Evolutionary conservation across 306 rosid genomes (phyloP), one percentile per base, ranked within the genome.

Genomic region (Urtica urens): DNA sequence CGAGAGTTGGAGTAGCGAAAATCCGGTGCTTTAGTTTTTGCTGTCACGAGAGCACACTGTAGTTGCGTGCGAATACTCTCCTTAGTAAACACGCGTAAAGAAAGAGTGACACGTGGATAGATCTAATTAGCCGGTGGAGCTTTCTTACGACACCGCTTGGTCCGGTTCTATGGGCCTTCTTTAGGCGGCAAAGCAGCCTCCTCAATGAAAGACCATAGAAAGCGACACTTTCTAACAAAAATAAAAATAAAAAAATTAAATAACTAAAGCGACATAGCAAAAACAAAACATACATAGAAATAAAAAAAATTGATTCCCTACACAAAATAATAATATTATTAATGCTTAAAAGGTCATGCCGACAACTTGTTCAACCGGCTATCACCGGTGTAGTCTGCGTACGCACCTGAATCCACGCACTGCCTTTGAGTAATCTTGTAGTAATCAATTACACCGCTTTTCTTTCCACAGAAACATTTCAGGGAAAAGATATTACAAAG

Each of bases 331-430:
- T 49, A n/a, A n/a, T n/a, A n/a, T n/a, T n/a, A n/a, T n/a, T n/a
- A n/a, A n/a, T n/a, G n/a, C n/a, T n/a, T n/a, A n/a, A n/a, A n/a
- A 49, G 57, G 56, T 28, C 29, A 24, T 29, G 66, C 57, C 56
- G 64, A 67, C 61, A 48, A 37, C 70, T 64, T 34, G 58, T 56
- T 49, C 31, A 53, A 55, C 24, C 58, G 33, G 49, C 40, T n/a
- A 15, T 28, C 3, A 18, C 50, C 23, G 2, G 31, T 43, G 18
- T 9, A 19, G 43, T 23, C 13, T 14, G 16, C 2, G 25, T 10
- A 10, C 59, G 39, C 59, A 3, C 23, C 24, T 19, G 14, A 17
- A 4, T 15, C 29, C 39, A 27, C 49, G 46, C 57, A n/a, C 56
- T 9, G 12, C 34, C 13, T 52, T 52, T 8, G n/a, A 5, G 3